A percentile compares a stretch with the other conserved stretches of the same genome.
phyloP scores from a whole-genome alignment of 2,329 filamentous ascomycete species.

The Fusarium kyushuense region DNA sequence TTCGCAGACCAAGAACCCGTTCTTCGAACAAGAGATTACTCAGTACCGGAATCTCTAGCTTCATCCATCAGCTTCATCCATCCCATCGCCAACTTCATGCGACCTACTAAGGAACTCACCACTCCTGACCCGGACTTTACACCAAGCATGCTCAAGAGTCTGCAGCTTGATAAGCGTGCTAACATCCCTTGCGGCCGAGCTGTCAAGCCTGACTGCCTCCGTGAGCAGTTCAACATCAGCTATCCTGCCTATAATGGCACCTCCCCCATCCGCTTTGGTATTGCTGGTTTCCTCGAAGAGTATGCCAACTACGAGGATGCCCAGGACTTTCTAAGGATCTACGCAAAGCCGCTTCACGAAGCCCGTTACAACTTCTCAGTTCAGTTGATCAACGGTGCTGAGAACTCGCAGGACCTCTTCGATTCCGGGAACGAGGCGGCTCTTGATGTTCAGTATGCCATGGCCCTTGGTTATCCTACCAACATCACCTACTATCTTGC shows the following conservation, averaged over 20 bases:
- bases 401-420: conserved; percentile 56
- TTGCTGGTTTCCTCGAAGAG: conserved; percentile 64
- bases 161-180: conserved; percentile 39
- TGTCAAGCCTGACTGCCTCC: conserved; percentile 58
- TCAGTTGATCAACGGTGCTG: conserved; percentile 57
- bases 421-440: conserved; percentile 60
- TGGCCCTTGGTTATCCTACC: conserved; percentile 60
- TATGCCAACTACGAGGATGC: conserved; percentile 60
- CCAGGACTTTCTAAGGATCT: conserved; percentile 53
- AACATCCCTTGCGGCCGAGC: conserved; percentile 48
- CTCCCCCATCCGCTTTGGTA: conserved; percentile 57
- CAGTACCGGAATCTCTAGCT: conserved; percentile 56
- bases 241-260: conserved; percentile 48
- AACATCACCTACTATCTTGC: conserved; percentile 60
- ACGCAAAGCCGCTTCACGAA: conserved; percentile 53
- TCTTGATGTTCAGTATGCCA: conserved; percentile 63
- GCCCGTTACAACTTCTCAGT: conserved; percentile 57
- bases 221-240: conserved; percentile 60
- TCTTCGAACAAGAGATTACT: conserved; percentile 60
- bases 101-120: conserved; percentile 52
- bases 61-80: conserved; percentile 60
- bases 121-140: conserved; percentile 29
- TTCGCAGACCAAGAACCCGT: conserved; percentile 55
- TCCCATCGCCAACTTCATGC: conserved; percentile 63
- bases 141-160: conserved; percentile 10